phyloP scores from a whole-genome alignment of 2,329 filamentous ascomycete species.

The Fusarium chaquense region DNA sequence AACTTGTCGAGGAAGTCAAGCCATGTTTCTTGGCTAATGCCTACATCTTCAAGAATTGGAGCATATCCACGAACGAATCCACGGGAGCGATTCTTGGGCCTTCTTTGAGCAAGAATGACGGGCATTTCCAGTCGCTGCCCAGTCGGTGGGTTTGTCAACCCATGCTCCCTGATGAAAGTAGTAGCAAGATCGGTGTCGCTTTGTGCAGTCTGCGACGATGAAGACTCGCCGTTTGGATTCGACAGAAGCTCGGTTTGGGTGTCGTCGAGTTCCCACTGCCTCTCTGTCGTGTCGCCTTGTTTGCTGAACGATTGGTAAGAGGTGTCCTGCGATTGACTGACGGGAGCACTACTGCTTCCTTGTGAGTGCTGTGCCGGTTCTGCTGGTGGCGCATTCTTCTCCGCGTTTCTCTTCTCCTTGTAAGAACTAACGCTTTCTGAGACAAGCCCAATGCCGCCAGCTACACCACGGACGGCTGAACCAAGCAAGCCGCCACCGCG shows the following conservation, averaged over 20 bases:
- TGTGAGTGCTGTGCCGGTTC: not conserved
- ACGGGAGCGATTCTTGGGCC: slow-evolving; percentile 23
- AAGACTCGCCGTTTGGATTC: not conserved
- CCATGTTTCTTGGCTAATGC: slow-evolving; percentile 15
- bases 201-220: not conserved
- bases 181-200: slow-evolving; percentile 12
- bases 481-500: slow-evolving; percentile 8
- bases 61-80: slow-evolving; percentile 25
- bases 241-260: slow-evolving; percentile 17
- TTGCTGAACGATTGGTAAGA: not conserved
- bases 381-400: not conserved
- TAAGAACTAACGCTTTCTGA: slow-evolving; percentile 23
- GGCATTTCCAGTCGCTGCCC: slow-evolving; percentile 8
- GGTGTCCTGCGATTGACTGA: not conserved
- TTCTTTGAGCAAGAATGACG: slow-evolving; percentile 12
- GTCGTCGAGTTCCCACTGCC: slow-evolving; percentile 21
- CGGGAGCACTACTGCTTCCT: not conserved
- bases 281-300: not conserved
- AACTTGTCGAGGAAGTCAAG: slow-evolving; percentile 24
- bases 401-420: slow-evolving; percentile 14
- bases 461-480: slow-evolving; percentile 19
- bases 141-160: not conserved
- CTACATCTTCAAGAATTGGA: slow-evolving; percentile 4
- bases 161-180: slow-evolving; percentile 1
- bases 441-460: slow-evolving; percentile 20